Evolutionary conservation across 805 yeast genomes (phyloP).

Genomic region (Lachancea sp.): DNA sequence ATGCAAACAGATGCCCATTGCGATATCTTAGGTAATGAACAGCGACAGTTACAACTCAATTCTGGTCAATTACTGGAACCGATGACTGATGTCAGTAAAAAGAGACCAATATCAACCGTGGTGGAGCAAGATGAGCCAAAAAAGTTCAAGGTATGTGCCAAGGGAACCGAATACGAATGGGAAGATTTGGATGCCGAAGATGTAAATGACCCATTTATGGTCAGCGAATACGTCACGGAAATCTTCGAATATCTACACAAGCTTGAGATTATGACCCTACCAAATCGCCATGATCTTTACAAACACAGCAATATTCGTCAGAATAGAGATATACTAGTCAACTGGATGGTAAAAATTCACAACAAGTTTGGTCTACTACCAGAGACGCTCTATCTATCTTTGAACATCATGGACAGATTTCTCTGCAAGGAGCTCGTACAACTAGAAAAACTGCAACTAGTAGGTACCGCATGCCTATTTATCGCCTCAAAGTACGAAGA

Average conservation of each 20-base stretch:
- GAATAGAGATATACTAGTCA: conserved; percentile 74
- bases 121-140: conserved; percentile 32
- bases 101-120: conserved; percentile 33
- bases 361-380: conserved; percentile 76
- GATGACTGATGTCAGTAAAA: conserved; percentile 22
- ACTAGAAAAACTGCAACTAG: conserved; percentile 72
- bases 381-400: conserved; percentile 78
- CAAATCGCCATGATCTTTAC: conserved; percentile 37
- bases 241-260: conserved; percentile 75
- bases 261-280: conserved; percentile 67
- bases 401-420: conserved; percentile 83
- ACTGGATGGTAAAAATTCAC: conserved; percentile 91
- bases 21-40: neutral
- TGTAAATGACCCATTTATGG: conserved; percentile 81
- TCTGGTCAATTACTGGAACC: conserved; percentile 2
- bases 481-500: conserved; percentile 93
- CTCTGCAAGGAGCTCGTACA: conserved; percentile 72
- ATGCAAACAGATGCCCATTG: conserved; percentile 3
- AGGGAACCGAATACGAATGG: conserved; percentile 43
- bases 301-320: conserved; percentile 40
- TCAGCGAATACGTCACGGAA: conserved; percentile 82
- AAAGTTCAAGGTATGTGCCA: conserved; percentile 30
- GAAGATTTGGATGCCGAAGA: conserved; percentile 79
- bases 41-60: neutral
- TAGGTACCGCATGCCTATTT: conserved; percentile 81